phyloP scores from a whole-genome alignment of 148 eudicot species.

The Polygonum aviculare region DNA sequence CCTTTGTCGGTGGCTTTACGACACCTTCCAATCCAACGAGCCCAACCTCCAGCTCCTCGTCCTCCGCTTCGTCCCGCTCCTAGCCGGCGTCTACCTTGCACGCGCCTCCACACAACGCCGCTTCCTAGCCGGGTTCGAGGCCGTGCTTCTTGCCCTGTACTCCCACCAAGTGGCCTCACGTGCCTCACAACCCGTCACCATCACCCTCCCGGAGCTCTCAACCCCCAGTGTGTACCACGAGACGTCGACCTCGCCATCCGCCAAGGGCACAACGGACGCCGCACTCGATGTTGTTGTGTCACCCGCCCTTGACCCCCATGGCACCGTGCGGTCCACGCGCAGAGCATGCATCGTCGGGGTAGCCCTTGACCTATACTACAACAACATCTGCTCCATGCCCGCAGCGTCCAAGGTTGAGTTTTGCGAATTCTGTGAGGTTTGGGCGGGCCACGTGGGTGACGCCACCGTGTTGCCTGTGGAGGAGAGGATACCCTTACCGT shows the following conservation, averaged over 20 bases:
- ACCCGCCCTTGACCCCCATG: conserved; percentile 64
- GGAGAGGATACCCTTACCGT: conserved; percentile 53
- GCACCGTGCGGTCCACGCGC: conserved; percentile 64
- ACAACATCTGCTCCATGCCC: conserved; percentile 53
- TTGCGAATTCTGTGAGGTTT: conserved; percentile 46
- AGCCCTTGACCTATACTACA: conserved; percentile 57
- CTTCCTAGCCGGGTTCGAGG: conserved; percentile 73
- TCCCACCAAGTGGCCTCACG: conserved; percentile 55
- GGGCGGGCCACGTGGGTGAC: conserved; percentile 24
- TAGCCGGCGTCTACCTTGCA: conserved; percentile 69
- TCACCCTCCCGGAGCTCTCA: conserved; percentile 53
- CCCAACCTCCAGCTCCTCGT: conserved; percentile 67
- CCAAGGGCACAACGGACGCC: conserved; percentile 31
- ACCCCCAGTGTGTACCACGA: conserved; percentile 89
- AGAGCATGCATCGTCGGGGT: conserved; percentile 80
- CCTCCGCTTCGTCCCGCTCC: conserved; percentile 59
- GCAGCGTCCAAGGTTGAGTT: conserved; percentile 59
- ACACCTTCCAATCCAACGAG: conserved; percentile 67
- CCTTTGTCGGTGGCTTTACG: conserved; percentile 89
- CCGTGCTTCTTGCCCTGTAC: conserved; percentile 69
- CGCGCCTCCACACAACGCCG: conserved; percentile 34
- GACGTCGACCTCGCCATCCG: not conserved
- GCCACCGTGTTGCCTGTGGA: not conserved
- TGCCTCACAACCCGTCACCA: conserved; percentile 47
- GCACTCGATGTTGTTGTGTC: conserved; percentile 49